Conservation (phyloP, 495 filamentous ascomycete genomes). For the Aspergillus sclerotiicarbonarius region DNA sequence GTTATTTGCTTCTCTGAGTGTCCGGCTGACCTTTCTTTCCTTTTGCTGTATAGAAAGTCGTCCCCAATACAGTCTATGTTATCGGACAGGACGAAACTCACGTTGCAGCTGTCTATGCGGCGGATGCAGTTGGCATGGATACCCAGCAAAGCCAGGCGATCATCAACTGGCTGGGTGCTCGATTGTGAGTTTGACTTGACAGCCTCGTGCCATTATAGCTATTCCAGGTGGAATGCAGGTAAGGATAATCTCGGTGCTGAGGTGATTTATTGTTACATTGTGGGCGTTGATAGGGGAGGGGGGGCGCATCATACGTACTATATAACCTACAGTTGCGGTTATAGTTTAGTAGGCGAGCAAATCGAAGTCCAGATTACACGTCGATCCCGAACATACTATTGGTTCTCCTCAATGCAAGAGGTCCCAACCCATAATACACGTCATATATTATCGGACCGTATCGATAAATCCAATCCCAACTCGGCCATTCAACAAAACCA, state of each 20-base stretch:
- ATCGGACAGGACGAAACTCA: conserved; percentile 37
- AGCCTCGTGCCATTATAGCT: background rate
- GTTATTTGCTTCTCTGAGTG: conserved; percentile 1
- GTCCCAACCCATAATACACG: too few relatives aligned
- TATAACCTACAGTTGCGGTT: too few relatives aligned
- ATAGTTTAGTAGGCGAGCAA: too few relatives aligned
- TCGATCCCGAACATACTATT: too few relatives aligned
- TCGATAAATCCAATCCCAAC: too few relatives aligned
- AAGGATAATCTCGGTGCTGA: background rate
- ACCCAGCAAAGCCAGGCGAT: conserved; percentile 29
- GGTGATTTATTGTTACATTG: background rate
- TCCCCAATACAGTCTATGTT: conserved; percentile 31
- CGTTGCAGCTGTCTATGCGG: conserved; percentile 32
- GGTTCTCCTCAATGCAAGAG: too few relatives aligned
- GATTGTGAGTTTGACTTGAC: conserved; percentile 20
- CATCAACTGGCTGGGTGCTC: conserved; percentile 32
- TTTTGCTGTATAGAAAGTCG: conserved; percentile 24
- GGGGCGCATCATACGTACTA: too few relatives aligned
- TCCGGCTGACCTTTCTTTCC: background rate
- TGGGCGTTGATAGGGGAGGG: too few relatives aligned
- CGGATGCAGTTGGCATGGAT: conserved; percentile 17
- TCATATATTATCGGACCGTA: too few relatives aligned
- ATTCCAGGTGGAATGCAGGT: background rate
- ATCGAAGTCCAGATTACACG: too few relatives aligned
- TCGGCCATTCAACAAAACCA: too few relatives aligned